Conservation (phyloP, 768 basidiomycete species). For the Cantharellus anzutake region DNA sequence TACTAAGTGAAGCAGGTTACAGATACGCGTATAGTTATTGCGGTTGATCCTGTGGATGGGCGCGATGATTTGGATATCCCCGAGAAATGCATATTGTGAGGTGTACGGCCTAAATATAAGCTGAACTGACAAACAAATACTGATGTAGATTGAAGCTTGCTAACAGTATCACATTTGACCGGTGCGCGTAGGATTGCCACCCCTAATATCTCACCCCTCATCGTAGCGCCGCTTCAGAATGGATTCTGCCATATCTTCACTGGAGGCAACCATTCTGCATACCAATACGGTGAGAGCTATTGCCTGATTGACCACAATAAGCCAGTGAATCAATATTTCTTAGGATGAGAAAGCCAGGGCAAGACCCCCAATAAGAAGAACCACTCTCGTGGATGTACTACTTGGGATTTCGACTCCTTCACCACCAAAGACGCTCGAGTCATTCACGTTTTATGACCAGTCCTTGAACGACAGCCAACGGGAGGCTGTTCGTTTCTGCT, state of each 20-base stretch:
- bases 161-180: slow-evolving; percentile 81
- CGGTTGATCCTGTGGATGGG: slow-evolving; percentile 42
- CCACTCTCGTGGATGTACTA: slow-evolving; percentile 44
- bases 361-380: slow-evolving; percentile 10
- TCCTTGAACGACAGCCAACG: slow-evolving; percentile 71
- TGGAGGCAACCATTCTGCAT: no score
- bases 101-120: not conserved
- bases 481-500: slow-evolving; percentile 63
- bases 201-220: not conserved
- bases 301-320: no score
- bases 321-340: not conserved
- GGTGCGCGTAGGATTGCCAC: slow-evolving; percentile 19
- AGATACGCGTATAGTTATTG: slow-evolving; percentile 63
- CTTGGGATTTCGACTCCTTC: slow-evolving; percentile 37
- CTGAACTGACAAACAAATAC: not conserved
- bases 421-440: slow-evolving; percentile 18
- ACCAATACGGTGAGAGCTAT: no score
- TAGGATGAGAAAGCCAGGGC: not conserved
- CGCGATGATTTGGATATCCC: slow-evolving; percentile 59
- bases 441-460: slow-evolving; percentile 49
- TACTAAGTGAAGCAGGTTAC: slow-evolving; percentile 34
- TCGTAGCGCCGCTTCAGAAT: slow-evolving; percentile 32
- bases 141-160: slow-evolving; percentile 51
- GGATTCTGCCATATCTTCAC: slow-evolving; percentile 45
- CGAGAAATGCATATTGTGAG: slow-evolving; percentile 53